These are phyloP conservation scores for Syzygium aromaticum DNA, from an alignment of 345 rosid genomes.

Conservation along the genomic window DNA sequence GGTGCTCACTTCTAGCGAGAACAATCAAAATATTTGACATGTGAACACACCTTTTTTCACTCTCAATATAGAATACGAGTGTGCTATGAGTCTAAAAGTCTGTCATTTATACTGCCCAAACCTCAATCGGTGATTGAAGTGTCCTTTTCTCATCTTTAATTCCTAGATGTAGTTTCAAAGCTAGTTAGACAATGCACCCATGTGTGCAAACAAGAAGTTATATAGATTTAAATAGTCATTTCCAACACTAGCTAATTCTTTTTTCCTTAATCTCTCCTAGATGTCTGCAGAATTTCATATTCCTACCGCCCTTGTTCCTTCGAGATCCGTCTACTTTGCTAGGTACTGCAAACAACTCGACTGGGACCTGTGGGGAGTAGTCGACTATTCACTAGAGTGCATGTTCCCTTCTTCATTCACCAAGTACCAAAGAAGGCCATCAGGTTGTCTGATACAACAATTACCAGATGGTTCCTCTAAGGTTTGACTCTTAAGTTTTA, in stretches of 20 bases:
- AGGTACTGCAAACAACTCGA: conserved; percentile 26
- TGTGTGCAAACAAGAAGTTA: background rate
- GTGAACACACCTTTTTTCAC: background rate
- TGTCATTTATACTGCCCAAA: background rate
- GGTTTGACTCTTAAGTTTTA: conserved; percentile 7
- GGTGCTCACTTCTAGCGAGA: background rate
- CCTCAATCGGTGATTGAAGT: background rate
- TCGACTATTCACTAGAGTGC: conserved; percentile 41
- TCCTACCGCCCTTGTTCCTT: conserved; percentile 28
- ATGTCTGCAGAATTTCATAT: conserved; percentile 38
- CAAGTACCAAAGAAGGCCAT: conserved; percentile 32
- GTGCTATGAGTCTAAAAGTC: background rate
- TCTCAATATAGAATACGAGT: background rate
- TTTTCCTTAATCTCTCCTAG: conserved; percentile 7
- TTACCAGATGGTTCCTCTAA: conserved; percentile 16
- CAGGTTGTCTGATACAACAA: conserved; percentile 39
- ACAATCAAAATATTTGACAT: background rate
- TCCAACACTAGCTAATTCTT: background rate
- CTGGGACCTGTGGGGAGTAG: conserved; percentile 34
- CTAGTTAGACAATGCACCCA: background rate
- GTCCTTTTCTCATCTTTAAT: background rate
- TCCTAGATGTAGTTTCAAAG: background rate
- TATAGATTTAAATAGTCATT: background rate
- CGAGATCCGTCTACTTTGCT: conserved; percentile 27
- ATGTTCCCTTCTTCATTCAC: conserved; percentile 14